Evolutionary conservation across 2,329 filamentous ascomycete genomes (phyloP), one percentile per base, ranked within the genome.

Genomic region (Knufia petricola): DNA sequence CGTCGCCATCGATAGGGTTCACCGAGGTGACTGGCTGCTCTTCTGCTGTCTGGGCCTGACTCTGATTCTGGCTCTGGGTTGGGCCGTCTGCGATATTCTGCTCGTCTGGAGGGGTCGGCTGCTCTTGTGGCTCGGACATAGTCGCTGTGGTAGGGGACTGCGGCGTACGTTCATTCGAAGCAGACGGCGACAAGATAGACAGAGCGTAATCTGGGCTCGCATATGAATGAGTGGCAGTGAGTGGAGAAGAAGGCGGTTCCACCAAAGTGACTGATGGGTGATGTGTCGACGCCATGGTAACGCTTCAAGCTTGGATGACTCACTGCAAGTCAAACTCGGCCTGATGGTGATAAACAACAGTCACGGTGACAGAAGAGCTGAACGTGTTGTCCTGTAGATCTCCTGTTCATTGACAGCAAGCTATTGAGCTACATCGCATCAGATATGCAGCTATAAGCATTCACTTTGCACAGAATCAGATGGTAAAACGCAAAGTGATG

Each of bases 221-320:
- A 31, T 21, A 47, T 9, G 32, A 19, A 39, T 47, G 44, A 20
- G 44, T 15, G 30, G 38, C 32, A 12, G 44, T 15, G 15, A 34
- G 52, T 39, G 55, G 53, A 46, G 54, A 48, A 43, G 55, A 50
- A 30, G 51, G 40, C 23, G 52, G 47, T 45, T 56, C 54, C 31
- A 56, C 47, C 9, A 58, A n/a, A n/a, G n/a, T 46, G 20, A 58
- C 51, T 8, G 55, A 52, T 21, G 52, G 50, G 37, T 51, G 53
- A 37, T 56, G 54, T 19, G 52, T 52, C 37, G 48, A 52, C 19
- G 55, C 51, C 55, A 58, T 58, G 39, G 26, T 39, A 20, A 23
- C 20, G n/a, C 17, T 21, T 28, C 23, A 15, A 19, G n/a, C 12
- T 15, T 20, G 17, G n/a, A 6, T 32, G 17, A 39, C 17, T 39